phyloP scores from a whole-genome alignment of 2,329 filamentous ascomycete species.

The Nemania diffusa region DNA sequence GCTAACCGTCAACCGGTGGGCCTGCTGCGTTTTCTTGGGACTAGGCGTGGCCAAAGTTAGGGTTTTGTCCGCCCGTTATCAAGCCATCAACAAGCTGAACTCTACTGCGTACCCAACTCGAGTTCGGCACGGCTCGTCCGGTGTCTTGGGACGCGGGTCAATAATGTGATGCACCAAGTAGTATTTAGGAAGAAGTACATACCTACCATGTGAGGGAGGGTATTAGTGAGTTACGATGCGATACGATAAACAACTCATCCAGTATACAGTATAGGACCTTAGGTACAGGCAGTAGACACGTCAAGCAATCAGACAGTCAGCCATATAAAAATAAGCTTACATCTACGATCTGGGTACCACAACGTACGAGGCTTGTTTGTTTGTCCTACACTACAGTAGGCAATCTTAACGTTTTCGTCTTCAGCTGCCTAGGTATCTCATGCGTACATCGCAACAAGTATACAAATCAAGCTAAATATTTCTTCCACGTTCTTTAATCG shows the following conservation, averaged over 20 bases:
- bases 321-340: background rate
- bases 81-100: constrained; percentile 11
- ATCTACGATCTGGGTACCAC: no score
- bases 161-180: background rate
- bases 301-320: background rate
- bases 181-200: no score
- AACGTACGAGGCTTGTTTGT: no score
- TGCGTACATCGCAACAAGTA: background rate
- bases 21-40: background rate
- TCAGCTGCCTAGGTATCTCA: background rate
- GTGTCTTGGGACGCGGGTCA: constrained; percentile 2
- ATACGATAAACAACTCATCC: no score
- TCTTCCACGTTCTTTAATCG: background rate
- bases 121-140: constrained; percentile 17
- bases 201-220: no score
- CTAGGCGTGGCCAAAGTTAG: background rate
- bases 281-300: background rate
- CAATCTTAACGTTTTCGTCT: background rate
- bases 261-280: background rate
- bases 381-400: background rate
- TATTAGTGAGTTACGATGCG: no score
- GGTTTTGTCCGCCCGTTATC: background rate
- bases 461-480: background rate
- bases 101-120: background rate
- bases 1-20: background rate